Evolutionary conservation across 2,329 filamentous ascomycete species (phyloP), one percentile per base, ranked within the genome.

Genomic region (Alternaria tenuissima): DNA sequence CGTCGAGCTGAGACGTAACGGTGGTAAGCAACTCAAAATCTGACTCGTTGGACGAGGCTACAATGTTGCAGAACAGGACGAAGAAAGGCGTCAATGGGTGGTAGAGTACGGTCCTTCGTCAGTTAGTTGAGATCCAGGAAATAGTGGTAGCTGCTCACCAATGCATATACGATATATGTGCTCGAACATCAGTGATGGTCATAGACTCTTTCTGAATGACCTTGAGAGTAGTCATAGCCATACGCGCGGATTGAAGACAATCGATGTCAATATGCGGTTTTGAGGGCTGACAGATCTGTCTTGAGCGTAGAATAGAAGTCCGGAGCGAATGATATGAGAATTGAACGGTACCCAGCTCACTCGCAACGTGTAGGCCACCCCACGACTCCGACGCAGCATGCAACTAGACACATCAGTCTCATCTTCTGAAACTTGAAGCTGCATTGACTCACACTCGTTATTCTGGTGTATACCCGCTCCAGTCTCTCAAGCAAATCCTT

Each of bases 301-400:
- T 55, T 7, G 64, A 68, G 18, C 67, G 64, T 7, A 71, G 46
- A 16, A 70, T 69, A 3, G 67, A 65, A 2, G 63, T 70, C 22
- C 65, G 65, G 11, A 68, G 52, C 2, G 64, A 67, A 39, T 72
- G 66, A 46, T 69, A 69, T 3, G 67, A 63, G 52, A 72, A 72
- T 20, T 72, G 61, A 20, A 68, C 61, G 2, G 66, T 62, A n/a
- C 39, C 65, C 18, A 69, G 26, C 39, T 69, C 66, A 49, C 54
- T 67, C 6, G 52, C 59, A 11, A 58, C 54, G 30, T 65, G 57
- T 6, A 69, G 59, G 4, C 66, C 66, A 41, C 52, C 32, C 64
- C 66, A 69, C 9, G 61, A 62, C n/a, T 63, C 51, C 1, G 64
- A 64, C 1, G 60, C 56, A 8, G 61, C 62, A 30, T 65, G 58